A percentile compares a stretch with the other conserved stretches of the same genome.
These are phyloP conservation scores for Myriangium duriaei DNA, from an alignment of 2,329 filamentous ascomycete species.

Conservation along the genomic window DNA sequence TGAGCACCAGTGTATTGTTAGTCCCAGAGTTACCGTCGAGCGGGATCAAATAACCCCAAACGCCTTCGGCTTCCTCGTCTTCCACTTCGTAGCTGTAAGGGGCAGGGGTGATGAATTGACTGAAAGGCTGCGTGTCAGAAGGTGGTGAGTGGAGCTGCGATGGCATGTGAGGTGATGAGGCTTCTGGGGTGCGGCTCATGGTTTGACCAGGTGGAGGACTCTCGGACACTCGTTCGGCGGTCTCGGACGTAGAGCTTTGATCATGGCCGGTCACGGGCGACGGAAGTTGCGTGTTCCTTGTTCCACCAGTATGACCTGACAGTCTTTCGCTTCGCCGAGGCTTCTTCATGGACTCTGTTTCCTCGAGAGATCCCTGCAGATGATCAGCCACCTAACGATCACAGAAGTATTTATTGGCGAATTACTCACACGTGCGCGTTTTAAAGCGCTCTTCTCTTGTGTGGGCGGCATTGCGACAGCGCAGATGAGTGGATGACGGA, in stretches of 20 bases:
- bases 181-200: slow-evolving; percentile 32
- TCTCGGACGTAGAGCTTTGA: slow-evolving; percentile 28
- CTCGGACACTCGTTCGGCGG: slow-evolving; percentile 2
- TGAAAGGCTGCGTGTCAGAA: slow-evolving; percentile 65
- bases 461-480: slow-evolving; percentile 6
- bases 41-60: slow-evolving; percentile 92
- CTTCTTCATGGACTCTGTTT: slow-evolving; percentile 56
- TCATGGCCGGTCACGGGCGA: slow-evolving; percentile 62
- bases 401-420: neutral
- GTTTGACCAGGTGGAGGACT: neutral
- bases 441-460: slow-evolving; percentile 68
- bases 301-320: slow-evolving; percentile 24
- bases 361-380: slow-evolving; percentile 52
- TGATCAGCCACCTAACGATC: neutral
- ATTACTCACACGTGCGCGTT: slow-evolving; percentile 58
- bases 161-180: slow-evolving; percentile 18
- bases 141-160: slow-evolving; percentile 50
- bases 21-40: slow-evolving; percentile 48
- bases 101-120: slow-evolving; percentile 67
- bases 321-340: slow-evolving; percentile 66
- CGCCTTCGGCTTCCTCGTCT: slow-evolving; percentile 71
- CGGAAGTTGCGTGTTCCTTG: slow-evolving; percentile 55
- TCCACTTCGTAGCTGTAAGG: slow-evolving; percentile 66
- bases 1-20: slow-evolving; percentile 54
- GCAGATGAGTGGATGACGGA: too few relatives aligned